Conservation (phyloP, 495 filamentous ascomycete genomes). For the Penicillium taxi region DNA sequence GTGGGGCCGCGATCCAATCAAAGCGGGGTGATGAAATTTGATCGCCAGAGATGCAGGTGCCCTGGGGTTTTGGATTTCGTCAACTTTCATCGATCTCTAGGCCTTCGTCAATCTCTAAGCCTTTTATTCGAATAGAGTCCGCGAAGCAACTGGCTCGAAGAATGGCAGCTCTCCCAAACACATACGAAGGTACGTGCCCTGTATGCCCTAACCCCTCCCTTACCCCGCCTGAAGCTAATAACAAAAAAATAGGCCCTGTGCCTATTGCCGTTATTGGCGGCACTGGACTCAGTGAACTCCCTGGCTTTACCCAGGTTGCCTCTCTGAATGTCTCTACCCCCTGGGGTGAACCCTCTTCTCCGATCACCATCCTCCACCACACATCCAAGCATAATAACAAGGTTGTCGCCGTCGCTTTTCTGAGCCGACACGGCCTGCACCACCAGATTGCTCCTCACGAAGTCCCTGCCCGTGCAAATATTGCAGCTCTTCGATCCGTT, state of each 20-base stretch:
- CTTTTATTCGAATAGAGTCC: slow-evolving; percentile 29
- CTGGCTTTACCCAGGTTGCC: slow-evolving; percentile 74
- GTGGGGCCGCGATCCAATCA: slow-evolving; percentile 16
- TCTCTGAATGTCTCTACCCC: slow-evolving; percentile 64
- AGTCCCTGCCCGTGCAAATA: slow-evolving; percentile 84
- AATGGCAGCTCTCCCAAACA: slow-evolving; percentile 50
- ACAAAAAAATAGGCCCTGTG: slow-evolving; percentile 53
- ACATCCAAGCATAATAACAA: slow-evolving; percentile 47
- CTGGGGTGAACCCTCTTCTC: slow-evolving; percentile 88
- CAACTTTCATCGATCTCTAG: slow-evolving; percentile 22
- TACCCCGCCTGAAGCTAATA: slow-evolving; percentile 11
- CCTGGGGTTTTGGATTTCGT: slow-evolving; percentile 9
- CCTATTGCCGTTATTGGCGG: slow-evolving; percentile 94
- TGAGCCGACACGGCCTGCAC: slow-evolving; percentile 81
- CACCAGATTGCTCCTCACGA: slow-evolving; percentile 91
- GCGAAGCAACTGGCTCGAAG: slow-evolving; percentile 30
- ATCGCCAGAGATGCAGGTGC: slow-evolving; percentile 13
- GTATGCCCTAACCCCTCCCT: slow-evolving; percentile 12
- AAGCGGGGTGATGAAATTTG: slow-evolving; percentile 10
- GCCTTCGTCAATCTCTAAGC: slow-evolving; percentile 25
- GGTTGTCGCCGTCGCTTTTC: slow-evolving; percentile 75
- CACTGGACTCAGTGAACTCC: slow-evolving; percentile 70
- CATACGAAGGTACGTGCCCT: slow-evolving; percentile 43
- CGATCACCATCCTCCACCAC: slow-evolving; percentile 85
- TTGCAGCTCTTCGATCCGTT: slow-evolving; percentile 81